Evolutionary conservation across 805 yeast species (phyloP).

Genomic region (Candida maesae): DNA sequence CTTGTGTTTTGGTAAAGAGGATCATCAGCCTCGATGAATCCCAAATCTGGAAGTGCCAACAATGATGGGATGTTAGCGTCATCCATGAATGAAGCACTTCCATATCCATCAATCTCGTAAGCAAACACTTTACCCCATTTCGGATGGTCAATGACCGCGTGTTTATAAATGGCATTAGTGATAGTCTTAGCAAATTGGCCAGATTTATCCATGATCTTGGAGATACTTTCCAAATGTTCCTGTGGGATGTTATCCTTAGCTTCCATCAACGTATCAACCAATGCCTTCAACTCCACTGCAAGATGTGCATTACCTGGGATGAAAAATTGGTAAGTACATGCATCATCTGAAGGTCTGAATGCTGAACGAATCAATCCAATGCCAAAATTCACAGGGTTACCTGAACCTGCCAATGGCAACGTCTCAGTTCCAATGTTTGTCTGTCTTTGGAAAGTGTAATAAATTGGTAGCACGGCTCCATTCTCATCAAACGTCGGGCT

Average conservation of each 20-base stretch:
- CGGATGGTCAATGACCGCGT: slow-evolving; percentile 68
- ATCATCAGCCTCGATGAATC: slow-evolving; percentile 50
- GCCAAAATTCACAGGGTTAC: slow-evolving; percentile 73
- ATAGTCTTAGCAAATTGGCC: slow-evolving; percentile 40
- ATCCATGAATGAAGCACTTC: slow-evolving; percentile 72
- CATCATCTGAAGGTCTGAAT: slow-evolving; percentile 87
- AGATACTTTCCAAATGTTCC: slow-evolving; percentile 27
- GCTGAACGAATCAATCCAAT: slow-evolving; percentile 79
- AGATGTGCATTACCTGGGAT: slow-evolving; percentile 84
- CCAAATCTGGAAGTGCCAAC: slow-evolving; percentile 75
- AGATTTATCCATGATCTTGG: slow-evolving; percentile 30
- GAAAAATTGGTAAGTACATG: slow-evolving; percentile 73
- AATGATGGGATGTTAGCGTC: slow-evolving; percentile 89
- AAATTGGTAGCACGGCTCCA: slow-evolving; percentile 40
- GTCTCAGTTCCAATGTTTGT: slow-evolving; percentile 82
- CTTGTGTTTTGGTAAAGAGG: slow-evolving; percentile 73
- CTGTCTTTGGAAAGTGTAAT: slow-evolving; percentile 67
- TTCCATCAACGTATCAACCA: slow-evolving; percentile 28
- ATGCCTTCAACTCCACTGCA: slow-evolving; percentile 53
- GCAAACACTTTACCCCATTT: slow-evolving; percentile 76
- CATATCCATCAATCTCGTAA: slow-evolving; percentile 86
- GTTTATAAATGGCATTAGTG: slow-evolving; percentile 50
- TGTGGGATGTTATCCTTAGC: slow-evolving; percentile 11
- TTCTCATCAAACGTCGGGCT: slow-evolving; percentile 51
- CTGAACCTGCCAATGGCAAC: slow-evolving; percentile 69